Conservation (phyloP, 2,329 filamentous ascomycete genomes). For the Neonectria hederae region DNA sequence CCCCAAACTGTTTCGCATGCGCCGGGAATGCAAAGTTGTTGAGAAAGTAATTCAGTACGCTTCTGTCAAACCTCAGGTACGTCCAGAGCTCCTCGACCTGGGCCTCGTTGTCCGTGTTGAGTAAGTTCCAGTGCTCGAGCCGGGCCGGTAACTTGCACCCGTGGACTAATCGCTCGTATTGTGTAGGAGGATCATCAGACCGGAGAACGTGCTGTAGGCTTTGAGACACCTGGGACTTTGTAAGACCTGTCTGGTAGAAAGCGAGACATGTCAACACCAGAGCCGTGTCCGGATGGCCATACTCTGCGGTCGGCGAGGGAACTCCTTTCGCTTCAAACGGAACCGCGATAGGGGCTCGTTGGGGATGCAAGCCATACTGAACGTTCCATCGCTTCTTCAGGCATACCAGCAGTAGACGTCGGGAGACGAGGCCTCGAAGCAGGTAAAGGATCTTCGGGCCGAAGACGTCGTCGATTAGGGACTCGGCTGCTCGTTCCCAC, state of each 20-base stretch:
- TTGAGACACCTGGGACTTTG: constrained; percentile 57
- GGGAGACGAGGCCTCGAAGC: constrained; percentile 69
- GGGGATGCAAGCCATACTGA: constrained; percentile 66
- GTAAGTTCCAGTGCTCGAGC: constrained; percentile 61
- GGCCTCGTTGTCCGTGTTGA: constrained; percentile 63
- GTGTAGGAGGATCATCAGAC: constrained; percentile 63
- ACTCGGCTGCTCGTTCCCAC: neutral
- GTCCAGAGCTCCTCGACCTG: no score
- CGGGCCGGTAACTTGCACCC: constrained; percentile 54
- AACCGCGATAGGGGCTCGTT: constrained; percentile 69
- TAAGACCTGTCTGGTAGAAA: constrained; percentile 72
- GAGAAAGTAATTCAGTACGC: no score
- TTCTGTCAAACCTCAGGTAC: no score
- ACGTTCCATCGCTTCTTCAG: constrained; percentile 74
- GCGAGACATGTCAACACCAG: constrained; percentile 72
- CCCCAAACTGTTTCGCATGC: no score
- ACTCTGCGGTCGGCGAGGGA: constrained; percentile 71
- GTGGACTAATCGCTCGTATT: constrained; percentile 63
- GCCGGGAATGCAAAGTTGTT: no score
- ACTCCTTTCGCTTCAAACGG: constrained; percentile 73
- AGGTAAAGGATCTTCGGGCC: constrained; percentile 54
- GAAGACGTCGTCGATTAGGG: constrained; percentile 49
- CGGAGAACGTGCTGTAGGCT: constrained; percentile 61
- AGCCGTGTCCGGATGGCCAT: constrained; percentile 72
- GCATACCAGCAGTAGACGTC: constrained; percentile 65